These are phyloP conservation scores for Chrysoporthe deuterocubensis DNA, from an alignment of 2,329 filamentous ascomycete genomes.

Conservation along the genomic window DNA sequence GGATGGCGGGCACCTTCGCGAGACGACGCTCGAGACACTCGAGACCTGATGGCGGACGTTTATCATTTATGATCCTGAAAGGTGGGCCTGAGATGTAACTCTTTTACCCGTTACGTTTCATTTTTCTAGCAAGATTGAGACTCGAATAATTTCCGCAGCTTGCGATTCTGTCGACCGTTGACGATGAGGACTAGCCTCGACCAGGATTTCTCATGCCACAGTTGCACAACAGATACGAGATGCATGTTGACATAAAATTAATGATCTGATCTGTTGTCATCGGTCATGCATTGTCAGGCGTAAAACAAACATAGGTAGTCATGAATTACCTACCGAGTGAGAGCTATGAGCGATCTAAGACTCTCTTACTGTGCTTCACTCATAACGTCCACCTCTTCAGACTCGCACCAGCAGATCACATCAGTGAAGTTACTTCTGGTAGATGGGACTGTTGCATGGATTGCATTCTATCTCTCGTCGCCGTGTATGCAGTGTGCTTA, in stretches of 20 bases:
- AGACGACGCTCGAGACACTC: not conserved
- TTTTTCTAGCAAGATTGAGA: not conserved
- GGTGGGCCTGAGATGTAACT: no score
- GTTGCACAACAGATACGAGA: not conserved
- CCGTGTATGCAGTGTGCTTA: not conserved
- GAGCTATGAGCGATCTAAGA: not conserved
- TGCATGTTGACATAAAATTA: not conserved
- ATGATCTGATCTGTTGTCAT: no score
- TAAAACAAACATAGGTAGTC: no score
- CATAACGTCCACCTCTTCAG: not conserved
- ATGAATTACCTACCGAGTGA: conserved; percentile 26
- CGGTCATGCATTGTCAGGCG: no score
- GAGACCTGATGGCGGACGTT: not conserved
- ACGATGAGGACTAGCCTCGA: not conserved
- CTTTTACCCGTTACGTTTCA: no score
- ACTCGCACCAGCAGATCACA: no score
- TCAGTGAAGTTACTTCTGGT: no score
- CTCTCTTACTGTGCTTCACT: not conserved
- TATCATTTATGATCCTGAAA: no score
- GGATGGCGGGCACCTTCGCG: not conserved
- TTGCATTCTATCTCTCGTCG: not conserved
- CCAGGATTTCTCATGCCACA: not conserved
- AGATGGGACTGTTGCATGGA: not conserved
- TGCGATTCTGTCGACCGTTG: not conserved
- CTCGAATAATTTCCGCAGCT: not conserved